Evolutionary conservation across 2,329 filamentous ascomycete genomes (phyloP), one percentile per base, ranked within the genome.

Genomic region (Aquanectria penicillioides): DNA sequence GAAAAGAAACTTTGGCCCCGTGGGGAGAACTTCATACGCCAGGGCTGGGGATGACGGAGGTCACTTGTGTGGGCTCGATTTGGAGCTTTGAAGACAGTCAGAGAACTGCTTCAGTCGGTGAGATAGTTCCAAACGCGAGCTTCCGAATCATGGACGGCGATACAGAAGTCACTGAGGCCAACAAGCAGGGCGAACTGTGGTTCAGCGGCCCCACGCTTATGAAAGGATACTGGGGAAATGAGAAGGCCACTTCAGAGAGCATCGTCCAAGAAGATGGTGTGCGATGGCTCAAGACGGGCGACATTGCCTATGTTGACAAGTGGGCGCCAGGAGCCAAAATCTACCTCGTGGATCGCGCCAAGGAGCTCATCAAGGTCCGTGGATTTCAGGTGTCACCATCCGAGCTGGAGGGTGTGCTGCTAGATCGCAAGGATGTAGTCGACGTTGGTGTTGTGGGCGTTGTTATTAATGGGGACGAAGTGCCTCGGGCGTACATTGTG

Each of bases 321-420:
- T 51, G 41, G 6, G 48, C 13, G 18, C 48, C 48, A 7, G 48
- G 48, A 9, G 48, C 48, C 11, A 51, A 41, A 18, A 23, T 51
- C 10, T 41, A 33, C 20, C 29, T 51, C 12, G 48, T 51, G 6
- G 48, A 51, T 29, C 48, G 48, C 11, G 18, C 43, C 9, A 52
- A 52, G 20, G 49, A 52, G 20, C 49, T 52, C 20, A 52, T 52
- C 28, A 52, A 52, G n/a, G 37, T 52, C 2, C 49, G 49, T 20
- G 28, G 37, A n/a, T 52, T 52, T 18, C 49, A 52, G 12, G 49
- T 52, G 7, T 28, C 49, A 11, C 37, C 49, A 11, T 34, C 49
- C 7, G 37, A 52, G 38, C 49, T 52, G 3, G 37, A 52, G 22
- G 49, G 49, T 3, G 13, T 43, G 6, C 37, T 52, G n/a, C 49